Conservation (phyloP, 352 stramenopile species). For the Plasmopara viticola region DNA sequence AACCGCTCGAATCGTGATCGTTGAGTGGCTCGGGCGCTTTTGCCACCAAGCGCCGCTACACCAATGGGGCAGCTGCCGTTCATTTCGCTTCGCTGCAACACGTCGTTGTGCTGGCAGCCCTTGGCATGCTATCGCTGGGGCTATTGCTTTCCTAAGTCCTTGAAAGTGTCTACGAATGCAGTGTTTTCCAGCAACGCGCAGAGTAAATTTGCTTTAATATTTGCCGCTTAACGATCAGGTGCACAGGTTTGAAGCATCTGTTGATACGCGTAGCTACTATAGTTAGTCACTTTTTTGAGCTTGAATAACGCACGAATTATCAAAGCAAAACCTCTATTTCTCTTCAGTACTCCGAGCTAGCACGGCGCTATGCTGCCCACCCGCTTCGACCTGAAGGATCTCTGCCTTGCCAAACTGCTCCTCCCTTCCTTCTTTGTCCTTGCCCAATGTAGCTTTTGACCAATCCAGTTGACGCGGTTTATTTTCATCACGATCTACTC, state of each 20-base stretch:
- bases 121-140: conserved; percentile 13
- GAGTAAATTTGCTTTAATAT: background rate
- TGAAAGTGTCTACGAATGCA: background rate
- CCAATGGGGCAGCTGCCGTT: conserved; percentile 9
- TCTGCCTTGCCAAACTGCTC: conserved; percentile 47
- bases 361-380: conserved; percentile 84
- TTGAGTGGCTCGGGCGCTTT: conserved; percentile 13
- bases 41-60: conserved; percentile 14
- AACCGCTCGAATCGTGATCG: conserved; percentile 22
- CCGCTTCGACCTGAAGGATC: conserved; percentile 74
- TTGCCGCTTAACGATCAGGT: background rate
- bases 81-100: conserved; percentile 17
- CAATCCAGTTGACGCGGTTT: conserved; percentile 61
- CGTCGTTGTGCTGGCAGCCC: conserved; percentile 9
- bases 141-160: conserved; percentile 7
- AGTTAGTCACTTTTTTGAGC: too few species aligned
- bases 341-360: conserved; percentile 34
- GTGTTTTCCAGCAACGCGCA: background rate
- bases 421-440: conserved; percentile 15
- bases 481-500: conserved; percentile 74
- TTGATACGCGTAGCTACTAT: too few species aligned
- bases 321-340: conserved; percentile 3
- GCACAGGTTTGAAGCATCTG: too few species aligned
- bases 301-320: too few species aligned
- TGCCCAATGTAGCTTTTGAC: conserved; percentile 35